Conservation (phyloP, 169 alveolate species). For the Eimeria sp. region DNA sequence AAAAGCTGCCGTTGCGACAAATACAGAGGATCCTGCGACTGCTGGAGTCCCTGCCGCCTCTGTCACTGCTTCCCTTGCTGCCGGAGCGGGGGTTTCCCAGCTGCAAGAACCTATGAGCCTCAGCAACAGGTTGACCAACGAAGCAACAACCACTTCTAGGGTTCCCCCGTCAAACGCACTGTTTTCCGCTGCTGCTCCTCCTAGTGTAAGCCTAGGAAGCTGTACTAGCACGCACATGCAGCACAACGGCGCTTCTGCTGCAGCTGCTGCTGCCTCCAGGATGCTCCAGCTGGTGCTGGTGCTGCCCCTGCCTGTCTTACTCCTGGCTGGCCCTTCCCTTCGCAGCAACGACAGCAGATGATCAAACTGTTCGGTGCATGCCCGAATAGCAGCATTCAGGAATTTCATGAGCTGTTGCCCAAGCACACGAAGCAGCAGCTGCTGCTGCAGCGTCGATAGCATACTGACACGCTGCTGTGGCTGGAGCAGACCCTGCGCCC, state of each 20-base stretch:
- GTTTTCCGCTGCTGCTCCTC: neutral
- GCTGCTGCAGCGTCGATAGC: slow-evolving; percentile 15
- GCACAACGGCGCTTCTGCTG: slow-evolving; percentile 65
- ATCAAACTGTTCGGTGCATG: slow-evolving; percentile 15
- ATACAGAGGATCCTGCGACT: neutral
- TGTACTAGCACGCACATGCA: slow-evolving; percentile 67
- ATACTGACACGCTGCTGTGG: neutral
- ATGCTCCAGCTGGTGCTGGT: slow-evolving; percentile 32
- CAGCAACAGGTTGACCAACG: slow-evolving; percentile 50
- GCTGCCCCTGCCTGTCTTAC: neutral
- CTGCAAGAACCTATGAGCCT: neutral
- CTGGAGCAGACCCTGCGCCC: neutral
- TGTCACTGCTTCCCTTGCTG: neutral
- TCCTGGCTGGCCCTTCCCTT: neutral
- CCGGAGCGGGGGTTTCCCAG: neutral
- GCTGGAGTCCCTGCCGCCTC: neutral
- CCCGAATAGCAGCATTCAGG: slow-evolving; percentile 30
- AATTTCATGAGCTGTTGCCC: slow-evolving; percentile 56
- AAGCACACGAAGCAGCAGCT: slow-evolving; percentile 19
- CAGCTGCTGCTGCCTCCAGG: slow-evolving; percentile 60
- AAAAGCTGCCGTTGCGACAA: neutral
- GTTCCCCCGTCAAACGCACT: neutral
- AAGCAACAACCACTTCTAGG: slow-evolving; percentile 8
- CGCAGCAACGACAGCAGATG: slow-evolving; percentile 22
- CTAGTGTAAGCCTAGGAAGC: slow-evolving; percentile 34